Base-by-base conservation (phyloP, 2,329 filamentous ascomycete genomes). In the Pseudopyrenochaeta lycopersici region DNA sequence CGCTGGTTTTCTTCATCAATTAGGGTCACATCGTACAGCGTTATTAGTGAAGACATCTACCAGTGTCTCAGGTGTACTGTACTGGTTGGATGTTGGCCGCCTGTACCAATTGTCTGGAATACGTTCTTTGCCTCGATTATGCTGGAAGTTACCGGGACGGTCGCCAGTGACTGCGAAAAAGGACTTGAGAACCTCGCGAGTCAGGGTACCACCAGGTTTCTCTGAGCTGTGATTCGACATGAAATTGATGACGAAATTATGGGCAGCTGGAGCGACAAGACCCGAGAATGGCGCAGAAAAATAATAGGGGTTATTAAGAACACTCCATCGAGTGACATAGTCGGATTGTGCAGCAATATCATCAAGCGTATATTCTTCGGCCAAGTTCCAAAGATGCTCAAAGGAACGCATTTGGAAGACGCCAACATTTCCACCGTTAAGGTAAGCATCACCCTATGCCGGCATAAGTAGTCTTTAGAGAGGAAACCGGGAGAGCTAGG, bases 101-200 rank as follows among this genome's bases (percentile, higher is more conserved):
- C 57, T 58, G 32, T 58, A 64, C 58, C 54, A 59, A 43, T 66
- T 66, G 2, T 66, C 63, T 4, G 63, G 63, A 30, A 66, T 66
- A n/a, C 49, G 56, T 38, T 66, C 63, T 18, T 58, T 54, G 1
- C 63, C 63, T 11, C 39, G 52, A 39, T 56, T 58, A 44, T 62
- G 60, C 33, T 58, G 54, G 32, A 64, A 66, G 21, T 44, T 59
- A 23, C 63, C 63, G 7, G 56, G 58, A 3, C 23, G 4, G 23
- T 63, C 49, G 5, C 63, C 63, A 27, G 56, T 59, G 4, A 66
- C 63, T 3, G 52, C 61, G 17, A 61, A 59, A 32, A 66, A 66
- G 15, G 48, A 51, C 49, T 64, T 66, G 1, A 66, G 50, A 1
- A 58, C 58, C 15, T 64, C 57, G 5, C 56, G 61, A 2, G 56